Base-by-base conservation (phyloP, 2,329 filamentous ascomycete genomes). In the Rhinocladiella similis region DNA sequence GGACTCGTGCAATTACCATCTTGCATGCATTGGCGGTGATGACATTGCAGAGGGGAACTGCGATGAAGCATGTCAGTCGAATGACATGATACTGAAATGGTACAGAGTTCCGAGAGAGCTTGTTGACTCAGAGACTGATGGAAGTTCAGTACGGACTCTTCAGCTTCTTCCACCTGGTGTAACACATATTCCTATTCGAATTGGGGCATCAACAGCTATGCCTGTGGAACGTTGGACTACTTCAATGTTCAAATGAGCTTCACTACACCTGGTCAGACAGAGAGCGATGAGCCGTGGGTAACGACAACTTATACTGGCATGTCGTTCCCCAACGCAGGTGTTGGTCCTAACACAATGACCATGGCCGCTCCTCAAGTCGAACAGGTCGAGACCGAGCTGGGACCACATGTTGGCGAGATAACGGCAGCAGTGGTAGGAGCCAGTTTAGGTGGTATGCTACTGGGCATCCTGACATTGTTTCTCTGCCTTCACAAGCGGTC, bases 1-100 rank as follows among this genome's bases (percentile, higher is more conserved):
- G 38, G 38, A 41, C 12, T 41, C 38, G 2, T 41, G 38, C 46
- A 36, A 36, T 20, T 33, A 48, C 16, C n/a, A 33, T 1, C 6
- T 18, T 14, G 20, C 27, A 33, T 38, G 46, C n/a, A 25, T 50
- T 10, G 47, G 39, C 3, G 47, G 33, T 16, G 18, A 50, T 25
- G 25, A 50, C 20, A 12, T 39, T 39, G 47, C 16, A 5, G 6
- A 33, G 10, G 47, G 47, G 14, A 20, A 38, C 16, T 50, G 33
- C 25, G 33, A 50, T 9, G 47, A 38, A 25, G 38, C 19, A 7
- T 50, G 47, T 39, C 47, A 50, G 14, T 50, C 47, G 5, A 50
- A 50, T 22, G 47, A 39, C 27, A 50, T 38, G 47, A 50, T 50
- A 4, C 14, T 50, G 47, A 50, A 50, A 50, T 50, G 47, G 47